Evolutionary conservation across 176 grass and related monocot genomes (phyloP).

Genomic region (Pharus latifolius): DNA sequence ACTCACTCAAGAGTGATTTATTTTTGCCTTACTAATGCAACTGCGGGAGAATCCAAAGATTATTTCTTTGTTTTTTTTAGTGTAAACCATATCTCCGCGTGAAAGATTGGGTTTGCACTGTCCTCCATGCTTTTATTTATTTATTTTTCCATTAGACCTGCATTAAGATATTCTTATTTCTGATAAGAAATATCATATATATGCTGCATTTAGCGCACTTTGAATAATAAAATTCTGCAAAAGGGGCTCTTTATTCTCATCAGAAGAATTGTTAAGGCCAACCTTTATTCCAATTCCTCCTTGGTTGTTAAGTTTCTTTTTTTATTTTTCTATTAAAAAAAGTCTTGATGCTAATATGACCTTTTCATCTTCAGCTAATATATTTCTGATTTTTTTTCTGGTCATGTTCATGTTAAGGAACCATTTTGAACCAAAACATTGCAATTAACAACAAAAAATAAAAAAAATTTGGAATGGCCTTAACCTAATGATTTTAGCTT

Average conservation of each 20-base stretch:
- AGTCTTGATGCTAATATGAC: constrained; percentile 15
- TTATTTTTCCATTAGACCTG: constrained; percentile 19
- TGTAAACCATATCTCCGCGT: not conserved
- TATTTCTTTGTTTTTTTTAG: constrained; percentile 10
- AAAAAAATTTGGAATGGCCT: not conserved
- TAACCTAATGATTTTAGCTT: constrained; percentile 11
- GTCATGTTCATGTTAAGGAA: not conserved
- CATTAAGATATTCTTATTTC: constrained; percentile 8
- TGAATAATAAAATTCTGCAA: constrained; percentile 1
- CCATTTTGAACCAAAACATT: not conserved
- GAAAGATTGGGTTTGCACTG: constrained; percentile 4
- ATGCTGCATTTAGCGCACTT: not conserved
- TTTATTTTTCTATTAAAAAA: not conserved
- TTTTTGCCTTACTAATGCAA: no score
- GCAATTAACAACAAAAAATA: not conserved
- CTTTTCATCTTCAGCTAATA: constrained; percentile 27
- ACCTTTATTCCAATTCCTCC: constrained; percentile 24
- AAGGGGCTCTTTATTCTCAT: constrained; percentile 29
- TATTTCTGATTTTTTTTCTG: constrained; percentile 7
- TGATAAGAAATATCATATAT: not conserved
- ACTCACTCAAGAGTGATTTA: no score
- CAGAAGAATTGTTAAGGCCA: not conserved
- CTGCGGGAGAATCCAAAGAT: constrained; percentile 28
- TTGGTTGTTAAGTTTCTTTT: not conserved
- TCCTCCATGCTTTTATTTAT: constrained; percentile 2